Evolutionary conservation across 2,329 filamentous ascomycete genomes (phyloP).

Genomic region (Sporothrix globosa): DNA sequence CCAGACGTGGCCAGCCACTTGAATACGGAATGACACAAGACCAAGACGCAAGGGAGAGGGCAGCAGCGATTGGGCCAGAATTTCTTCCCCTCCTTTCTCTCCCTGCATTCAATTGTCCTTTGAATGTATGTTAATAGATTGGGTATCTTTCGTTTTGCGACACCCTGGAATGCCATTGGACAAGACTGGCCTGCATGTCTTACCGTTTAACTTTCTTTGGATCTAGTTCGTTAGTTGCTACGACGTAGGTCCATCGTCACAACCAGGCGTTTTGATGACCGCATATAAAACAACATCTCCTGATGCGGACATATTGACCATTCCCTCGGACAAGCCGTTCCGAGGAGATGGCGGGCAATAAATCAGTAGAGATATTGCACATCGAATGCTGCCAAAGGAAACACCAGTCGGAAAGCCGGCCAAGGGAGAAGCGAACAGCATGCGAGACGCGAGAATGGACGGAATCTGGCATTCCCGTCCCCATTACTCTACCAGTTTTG

Average conservation of each 20-base stretch:
- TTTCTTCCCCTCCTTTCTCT: background rate
- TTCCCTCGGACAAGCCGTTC: too few relatives aligned
- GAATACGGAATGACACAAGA: background rate
- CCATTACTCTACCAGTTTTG: background rate
- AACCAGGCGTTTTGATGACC: too few relatives aligned
- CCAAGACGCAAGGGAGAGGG: slow-evolving; percentile 10
- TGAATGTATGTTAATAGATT: background rate
- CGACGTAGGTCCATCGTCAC: too few relatives aligned
- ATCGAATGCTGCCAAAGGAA: too few relatives aligned
- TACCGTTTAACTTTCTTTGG: background rate
- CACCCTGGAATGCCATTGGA: background rate
- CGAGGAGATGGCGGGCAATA: too few relatives aligned
- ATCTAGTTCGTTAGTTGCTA: too few relatives aligned
- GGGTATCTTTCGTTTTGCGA: background rate
- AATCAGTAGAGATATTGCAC: too few relatives aligned
- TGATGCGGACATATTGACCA: too few relatives aligned
- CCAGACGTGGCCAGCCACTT: background rate
- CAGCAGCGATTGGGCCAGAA: background rate
- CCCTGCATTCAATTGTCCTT: background rate
- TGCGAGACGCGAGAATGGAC: too few relatives aligned
- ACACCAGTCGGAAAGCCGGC: too few relatives aligned
- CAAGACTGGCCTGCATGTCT: background rate
- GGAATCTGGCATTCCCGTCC: background rate
- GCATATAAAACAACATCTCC: too few relatives aligned
- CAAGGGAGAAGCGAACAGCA: too few relatives aligned